Base-by-base conservation (phyloP, 139 green algal species). In the Coelastrella sp. region DNA sequence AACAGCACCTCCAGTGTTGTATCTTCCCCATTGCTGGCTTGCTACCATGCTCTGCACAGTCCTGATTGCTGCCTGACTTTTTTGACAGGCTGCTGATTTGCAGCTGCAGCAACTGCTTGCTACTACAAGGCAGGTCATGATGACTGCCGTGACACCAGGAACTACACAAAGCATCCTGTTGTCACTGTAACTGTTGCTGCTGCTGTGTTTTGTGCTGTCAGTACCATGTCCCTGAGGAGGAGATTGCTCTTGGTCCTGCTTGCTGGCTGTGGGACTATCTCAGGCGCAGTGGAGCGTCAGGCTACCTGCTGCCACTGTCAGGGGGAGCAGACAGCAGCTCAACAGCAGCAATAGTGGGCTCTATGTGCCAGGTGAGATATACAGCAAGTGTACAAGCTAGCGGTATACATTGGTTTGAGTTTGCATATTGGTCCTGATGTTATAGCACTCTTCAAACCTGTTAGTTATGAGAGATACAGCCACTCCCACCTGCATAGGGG, bases 181-280 rank as follows among this genome's bases (percentile, higher is more conserved):
- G 24, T 27, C 6, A 0, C 79, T 65, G 79, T 14, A 3, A 14
- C 3, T 85, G 35, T 6, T 85, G 68, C 59, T 81, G 76, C 87
- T 59, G 73, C 20, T 89, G 24, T 85, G 70, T 81, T 61, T 10
- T 81, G 74, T 81, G 9, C 8, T 57, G 11, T 12, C 63, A 91
- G 87, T 82, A 78, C 19, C 88, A 91, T 22, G 19, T 60, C 7
- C 92, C 94, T n/a, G 96, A 99, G 89, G 97, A 99, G 91, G 98
- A 99, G 94, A 99, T 99, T 90, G 97, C 96, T 4, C 93, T 95
- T 22, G 97, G 98, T 7, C 98, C 98, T 12, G 98, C 97, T 49
- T 98, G 95, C 88, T 99, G 98, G 98, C 94, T 99, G 84, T 99
- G 98, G 98, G 98, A 99, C 94, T 99, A 99, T 91, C 81, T 95